A percentile compares a stretch with the other conserved stretches of the same genome.
These are phyloP conservation scores for Liriodendron chinense DNA, from an alignment of 164 flowering plant species.

Conservation along the genomic window DNA sequence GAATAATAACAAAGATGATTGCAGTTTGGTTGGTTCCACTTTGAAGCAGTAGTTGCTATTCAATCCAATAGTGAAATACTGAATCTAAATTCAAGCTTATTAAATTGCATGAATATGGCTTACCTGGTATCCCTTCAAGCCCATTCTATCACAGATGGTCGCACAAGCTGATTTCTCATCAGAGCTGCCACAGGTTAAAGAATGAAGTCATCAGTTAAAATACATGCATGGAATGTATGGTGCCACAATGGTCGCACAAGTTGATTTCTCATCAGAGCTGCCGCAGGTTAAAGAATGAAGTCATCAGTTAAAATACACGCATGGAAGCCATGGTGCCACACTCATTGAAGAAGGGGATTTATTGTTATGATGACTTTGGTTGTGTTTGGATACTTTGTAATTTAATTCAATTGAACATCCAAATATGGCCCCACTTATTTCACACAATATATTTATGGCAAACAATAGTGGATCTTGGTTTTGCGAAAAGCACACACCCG, in stretches of 20 bases:
- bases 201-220: constrained; percentile 7
- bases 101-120: neutral
- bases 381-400: neutral
- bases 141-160: constrained; percentile 66
- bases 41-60: neutral
- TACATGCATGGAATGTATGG: neutral
- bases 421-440: neutral
- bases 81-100: neutral
- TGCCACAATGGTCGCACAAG: constrained; percentile 36
- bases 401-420: neutral
- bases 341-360: neutral
- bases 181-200: constrained; percentile 33
- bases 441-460: neutral
- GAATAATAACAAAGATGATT: neutral
- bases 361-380: neutral
- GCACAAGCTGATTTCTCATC: constrained; percentile 72
- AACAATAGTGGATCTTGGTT: neutral
- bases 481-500: constrained; percentile 32
- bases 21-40: neutral
- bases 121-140: constrained; percentile 85
- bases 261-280: constrained; percentile 73
- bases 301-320: constrained; percentile 3
- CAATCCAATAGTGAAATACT: neutral
- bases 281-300: constrained; percentile 8
- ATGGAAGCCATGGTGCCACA: neutral